Evolutionary conservation across 1,139 yeast genomes (phyloP), one percentile per base, ranked within the genome.

Genomic region (Trichomonascaceae sp.): DNA sequence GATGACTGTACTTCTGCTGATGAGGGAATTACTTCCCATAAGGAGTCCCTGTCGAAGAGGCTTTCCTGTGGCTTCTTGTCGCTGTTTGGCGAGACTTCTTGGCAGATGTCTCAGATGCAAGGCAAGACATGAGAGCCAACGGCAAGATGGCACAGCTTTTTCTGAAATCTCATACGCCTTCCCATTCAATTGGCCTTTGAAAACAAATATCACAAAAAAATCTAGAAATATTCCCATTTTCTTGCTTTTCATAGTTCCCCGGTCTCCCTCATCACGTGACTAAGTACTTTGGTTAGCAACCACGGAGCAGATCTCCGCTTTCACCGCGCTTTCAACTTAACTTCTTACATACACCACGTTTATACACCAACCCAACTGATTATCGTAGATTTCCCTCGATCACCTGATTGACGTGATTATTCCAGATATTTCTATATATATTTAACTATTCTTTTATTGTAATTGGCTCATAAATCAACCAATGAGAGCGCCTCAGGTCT

Each of bases 401-500:
- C 32, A 2, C 10, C 32, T 2, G 2, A 10, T 8, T 27, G 12
- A 27, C 10, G 12, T 10, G 2, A 7, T 8, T 12, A 8, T 8
- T 10, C 32, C 32, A 8, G 32, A 27, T 10, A 27, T 27, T 27
- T 5, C 32, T 27, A 27, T 27, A 27, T 27, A 27, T 27, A 27
- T 8, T 27, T 27, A 27, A 2, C 32, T 27, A 27, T 27, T 27
- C 32, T 27, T 10, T 27, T 7, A 27, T 27, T 27, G 9, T 27
- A 27, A 27, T 27, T 27, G 32, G 12, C 12, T 10, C 9, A 7
- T 3, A 36, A n/a, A 3, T 36, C 17, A 36, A 13, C 17, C 41
- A 15, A 36, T 36, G 41, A 13, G 24, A 30, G 78, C 88, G 20
- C 96, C 96, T 18, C 78, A 96, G 71, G 83, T 88, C 45, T 81